Evolutionary conservation across 805 yeast genomes (phyloP).

Genomic region (Candida rishiriensis): DNA sequence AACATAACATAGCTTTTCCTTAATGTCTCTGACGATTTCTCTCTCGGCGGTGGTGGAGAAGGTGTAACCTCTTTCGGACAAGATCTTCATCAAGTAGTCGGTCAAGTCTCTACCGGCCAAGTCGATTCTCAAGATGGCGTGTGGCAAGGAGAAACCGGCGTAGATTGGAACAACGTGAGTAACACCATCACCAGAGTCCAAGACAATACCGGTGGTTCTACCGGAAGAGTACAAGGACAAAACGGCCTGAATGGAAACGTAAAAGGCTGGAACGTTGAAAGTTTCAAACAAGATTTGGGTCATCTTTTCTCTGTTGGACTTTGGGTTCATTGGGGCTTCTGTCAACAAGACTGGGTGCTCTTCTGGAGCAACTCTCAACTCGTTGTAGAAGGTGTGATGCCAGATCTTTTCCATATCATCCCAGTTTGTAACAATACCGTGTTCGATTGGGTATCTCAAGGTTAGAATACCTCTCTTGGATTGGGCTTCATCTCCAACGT

Average conservation of each 20-base stretch:
- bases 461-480: constrained; percentile 99
- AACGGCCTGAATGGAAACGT: constrained; percentile 98
- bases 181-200: constrained; percentile 99
- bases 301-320: constrained; percentile 99
- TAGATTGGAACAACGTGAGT: constrained; percentile 99
- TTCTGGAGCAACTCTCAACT: constrained; percentile 99
- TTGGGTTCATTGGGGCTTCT: constrained; percentile 99
- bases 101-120: constrained; percentile 99
- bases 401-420: constrained; percentile 99
- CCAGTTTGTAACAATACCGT: constrained; percentile 99
- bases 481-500: constrained; percentile 99
- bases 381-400: constrained; percentile 99
- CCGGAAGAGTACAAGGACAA: constrained; percentile 98
- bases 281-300: constrained; percentile 99
- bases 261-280: constrained; percentile 98
- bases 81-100: constrained; percentile 97
- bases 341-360: constrained; percentile 99
- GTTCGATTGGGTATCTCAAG: constrained; percentile 98
- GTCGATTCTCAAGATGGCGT: constrained; percentile 97
- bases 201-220: constrained; percentile 99
- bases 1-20: constrained; percentile 98
- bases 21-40: constrained; percentile 91
- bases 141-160: constrained; percentile 99
- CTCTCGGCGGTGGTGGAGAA: constrained; percentile 99
- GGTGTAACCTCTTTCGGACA: constrained; percentile 97